Percentiles rank a stretch among this genome's conserved stretches.
These are phyloP conservation scores for Bassia scoparia DNA, from an alignment of 148 eudicot species.

Conservation along the genomic window DNA sequence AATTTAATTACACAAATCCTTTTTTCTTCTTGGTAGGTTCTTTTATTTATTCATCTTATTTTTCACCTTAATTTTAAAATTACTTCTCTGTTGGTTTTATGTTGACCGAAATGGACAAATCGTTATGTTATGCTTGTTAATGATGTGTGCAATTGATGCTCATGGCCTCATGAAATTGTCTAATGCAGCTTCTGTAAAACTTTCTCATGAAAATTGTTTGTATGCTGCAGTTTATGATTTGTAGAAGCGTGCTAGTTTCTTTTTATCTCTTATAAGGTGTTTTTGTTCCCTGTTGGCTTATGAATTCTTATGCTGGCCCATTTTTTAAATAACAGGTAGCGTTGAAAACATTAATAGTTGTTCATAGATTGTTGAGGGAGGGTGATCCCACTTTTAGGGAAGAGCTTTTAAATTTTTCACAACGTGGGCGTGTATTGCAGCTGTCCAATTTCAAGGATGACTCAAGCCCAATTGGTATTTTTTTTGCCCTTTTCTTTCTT, in stretches of 20 bases:
- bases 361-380: constrained; percentile 83
- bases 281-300: neutral
- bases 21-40: too few species aligned
- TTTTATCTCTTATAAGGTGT: neutral
- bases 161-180: too few species aligned
- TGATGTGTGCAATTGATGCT: too few species aligned
- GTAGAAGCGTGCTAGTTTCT: neutral
- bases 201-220: too few species aligned
- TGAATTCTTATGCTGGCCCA: constrained; percentile 9
- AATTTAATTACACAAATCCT: too few species aligned
- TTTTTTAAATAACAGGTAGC: constrained; percentile 64
- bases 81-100: too few species aligned
- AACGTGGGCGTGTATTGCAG: constrained; percentile 75
- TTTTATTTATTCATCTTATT: too few species aligned
- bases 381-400: constrained; percentile 98
- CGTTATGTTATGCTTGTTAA: too few species aligned
- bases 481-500: neutral
- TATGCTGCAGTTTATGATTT: neutral
- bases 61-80: too few species aligned
- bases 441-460: constrained; percentile 95
- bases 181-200: too few species aligned
- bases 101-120: too few species aligned
- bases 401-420: constrained; percentile 77
- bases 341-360: constrained; percentile 81
- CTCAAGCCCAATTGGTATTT: constrained; percentile 81